phyloP scores from a whole-genome alignment of 2,329 filamentous ascomycete species.

The Alternaria arborescens region DNA sequence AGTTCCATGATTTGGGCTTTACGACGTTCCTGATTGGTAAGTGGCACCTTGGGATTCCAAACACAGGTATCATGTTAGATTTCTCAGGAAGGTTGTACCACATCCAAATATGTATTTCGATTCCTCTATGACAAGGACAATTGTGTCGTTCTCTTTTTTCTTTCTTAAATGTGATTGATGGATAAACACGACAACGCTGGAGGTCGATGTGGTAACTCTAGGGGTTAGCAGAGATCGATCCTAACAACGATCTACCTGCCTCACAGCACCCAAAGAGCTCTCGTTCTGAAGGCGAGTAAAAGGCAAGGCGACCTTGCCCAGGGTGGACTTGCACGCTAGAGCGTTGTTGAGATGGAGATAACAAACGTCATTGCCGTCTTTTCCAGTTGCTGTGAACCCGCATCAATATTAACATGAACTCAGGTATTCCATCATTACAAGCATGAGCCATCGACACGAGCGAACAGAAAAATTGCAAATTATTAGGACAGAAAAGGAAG shows the following conservation, averaged over 20 bases:
- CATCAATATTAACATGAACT: neutral
- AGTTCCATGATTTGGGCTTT: neutral
- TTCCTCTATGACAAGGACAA: neutral
- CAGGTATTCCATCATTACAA: neutral
- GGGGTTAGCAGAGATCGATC: neutral
- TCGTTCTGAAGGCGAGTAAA: neutral
- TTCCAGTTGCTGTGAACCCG: neutral
- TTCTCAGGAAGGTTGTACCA: neutral
- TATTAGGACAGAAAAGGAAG: conserved; percentile 15
- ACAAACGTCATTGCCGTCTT: neutral
- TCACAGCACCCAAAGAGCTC: neutral
- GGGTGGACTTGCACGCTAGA: neutral
- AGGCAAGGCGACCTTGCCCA: neutral
- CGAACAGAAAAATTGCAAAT: neutral
- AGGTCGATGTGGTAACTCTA: neutral
- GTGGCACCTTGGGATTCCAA: neutral
- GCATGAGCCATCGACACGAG: neutral
- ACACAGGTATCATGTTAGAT: neutral
- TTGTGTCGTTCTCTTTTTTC: neutral
- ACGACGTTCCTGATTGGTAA: neutral
- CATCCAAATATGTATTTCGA: neutral
- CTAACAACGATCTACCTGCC: neutral
- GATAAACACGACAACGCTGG: neutral
- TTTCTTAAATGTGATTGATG: neutral
- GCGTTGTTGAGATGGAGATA: neutral